Percentiles rank a stretch among this genome's conserved stretches.
Conservation (phyloP, 1,139 yeast species). For the Yueomyces sp. region DNA sequence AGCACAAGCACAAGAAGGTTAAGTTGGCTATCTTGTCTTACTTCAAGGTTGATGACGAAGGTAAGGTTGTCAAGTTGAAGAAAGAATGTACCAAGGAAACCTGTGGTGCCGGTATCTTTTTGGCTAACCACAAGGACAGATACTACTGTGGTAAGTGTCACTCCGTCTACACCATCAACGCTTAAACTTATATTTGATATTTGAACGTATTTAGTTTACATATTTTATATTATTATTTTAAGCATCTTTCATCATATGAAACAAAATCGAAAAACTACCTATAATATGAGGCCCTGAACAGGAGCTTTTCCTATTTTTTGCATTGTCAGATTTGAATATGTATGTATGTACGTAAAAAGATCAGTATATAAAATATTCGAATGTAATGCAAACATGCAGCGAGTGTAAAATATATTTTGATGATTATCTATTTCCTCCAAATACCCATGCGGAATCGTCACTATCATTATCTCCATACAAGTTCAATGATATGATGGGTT, state of each 20-base stretch:
- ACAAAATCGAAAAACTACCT: too few species aligned
- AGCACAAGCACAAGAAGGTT: slow-evolving; percentile 98
- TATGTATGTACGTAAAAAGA: too few species aligned
- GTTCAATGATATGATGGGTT: slow-evolving; percentile 18
- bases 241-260: too few species aligned
- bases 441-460: slow-evolving; percentile 15
- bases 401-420: too few species aligned
- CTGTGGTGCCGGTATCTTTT: slow-evolving; percentile 99
- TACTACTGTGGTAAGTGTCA: slow-evolving; percentile 99
- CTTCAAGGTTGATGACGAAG: slow-evolving; percentile 98
- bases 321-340: too few species aligned
- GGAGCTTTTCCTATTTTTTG: too few species aligned
- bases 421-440: slow-evolving; percentile 13
- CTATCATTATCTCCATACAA: slow-evolving; percentile 18
- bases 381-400: too few species aligned
- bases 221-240: too few species aligned
- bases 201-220: too few species aligned
- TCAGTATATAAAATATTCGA: too few species aligned
- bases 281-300: too few species aligned
- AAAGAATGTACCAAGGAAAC: slow-evolving; percentile 90
- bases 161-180: slow-evolving; percentile 52
- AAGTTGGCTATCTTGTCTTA: slow-evolving; percentile 98
- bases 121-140: slow-evolving; percentile 99
- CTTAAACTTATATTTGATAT: slow-evolving; percentile 7
- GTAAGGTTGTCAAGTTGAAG: slow-evolving; percentile 97